These are phyloP conservation scores for Sarocladiaceae sp. DNA, from an alignment of 2,329 filamentous ascomycete species.

Conservation along the genomic window DNA sequence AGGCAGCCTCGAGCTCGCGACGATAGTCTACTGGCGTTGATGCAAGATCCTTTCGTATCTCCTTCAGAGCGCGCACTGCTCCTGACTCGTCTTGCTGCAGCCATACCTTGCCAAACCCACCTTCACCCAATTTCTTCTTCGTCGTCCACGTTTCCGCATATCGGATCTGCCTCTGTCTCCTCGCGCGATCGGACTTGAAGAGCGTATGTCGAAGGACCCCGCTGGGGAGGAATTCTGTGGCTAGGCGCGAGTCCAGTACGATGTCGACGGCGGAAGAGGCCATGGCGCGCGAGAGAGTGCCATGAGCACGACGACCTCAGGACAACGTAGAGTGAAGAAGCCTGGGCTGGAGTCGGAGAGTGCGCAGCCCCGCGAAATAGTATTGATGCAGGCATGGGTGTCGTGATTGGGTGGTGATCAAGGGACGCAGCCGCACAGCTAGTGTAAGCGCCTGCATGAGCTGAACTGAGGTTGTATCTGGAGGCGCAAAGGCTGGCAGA, in stretches of 20 bases:
- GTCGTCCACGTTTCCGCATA: background rate
- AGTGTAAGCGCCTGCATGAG: too few relatives aligned
- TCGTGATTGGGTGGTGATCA: too few relatives aligned
- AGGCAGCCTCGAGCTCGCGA: background rate
- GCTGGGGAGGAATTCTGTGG: background rate
- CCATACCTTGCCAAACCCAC: background rate
- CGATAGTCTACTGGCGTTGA: background rate
- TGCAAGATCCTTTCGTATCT: background rate
- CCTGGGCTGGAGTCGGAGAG: too few relatives aligned
- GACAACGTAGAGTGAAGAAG: too few relatives aligned
- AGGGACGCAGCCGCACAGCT: too few relatives aligned
- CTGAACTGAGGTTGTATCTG: too few relatives aligned
- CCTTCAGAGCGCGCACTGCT: background rate
- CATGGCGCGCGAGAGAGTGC: too few relatives aligned
- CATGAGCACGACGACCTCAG: too few relatives aligned
- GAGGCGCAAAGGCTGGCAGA: too few relatives aligned
- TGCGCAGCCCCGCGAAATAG: too few relatives aligned
- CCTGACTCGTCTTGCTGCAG: background rate
- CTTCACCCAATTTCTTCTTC: background rate
- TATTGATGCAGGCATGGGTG: too few relatives aligned
- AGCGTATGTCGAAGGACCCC: background rate
- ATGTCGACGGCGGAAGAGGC: background rate
- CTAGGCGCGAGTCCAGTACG: background rate
- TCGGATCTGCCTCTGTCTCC: background rate
- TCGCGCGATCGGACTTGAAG: background rate